These are phyloP conservation scores for Bjerkandera adusta DNA, from an alignment of 1,284 basidiomycete genomes.

Conservation along the genomic window DNA sequence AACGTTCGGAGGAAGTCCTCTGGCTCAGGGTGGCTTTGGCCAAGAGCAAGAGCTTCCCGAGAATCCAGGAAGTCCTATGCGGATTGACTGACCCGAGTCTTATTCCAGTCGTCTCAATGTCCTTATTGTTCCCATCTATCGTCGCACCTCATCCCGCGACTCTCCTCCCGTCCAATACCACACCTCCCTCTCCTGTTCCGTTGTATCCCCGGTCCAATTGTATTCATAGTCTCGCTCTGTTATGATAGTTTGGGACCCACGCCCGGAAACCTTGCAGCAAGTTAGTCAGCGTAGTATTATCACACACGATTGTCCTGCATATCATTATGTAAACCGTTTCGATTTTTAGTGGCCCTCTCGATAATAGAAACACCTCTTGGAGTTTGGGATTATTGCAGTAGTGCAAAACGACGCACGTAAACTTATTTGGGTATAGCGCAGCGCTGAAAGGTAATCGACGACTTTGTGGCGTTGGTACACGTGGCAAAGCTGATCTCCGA, in stretches of 20 bases:
- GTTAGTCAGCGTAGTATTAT: too few species aligned
- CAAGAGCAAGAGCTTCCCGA: constrained; percentile 16
- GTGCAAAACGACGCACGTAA: too few species aligned
- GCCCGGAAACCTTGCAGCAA: background rate
- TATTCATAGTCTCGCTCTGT: background rate
- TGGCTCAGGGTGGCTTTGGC: constrained; percentile 14
- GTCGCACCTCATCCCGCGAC: background rate
- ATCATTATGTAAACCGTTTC: too few species aligned
- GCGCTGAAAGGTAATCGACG: too few species aligned
- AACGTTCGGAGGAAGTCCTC: constrained; percentile 22
- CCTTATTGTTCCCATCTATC: background rate
- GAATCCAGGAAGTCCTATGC: constrained; percentile 29
- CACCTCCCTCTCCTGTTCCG: background rate
- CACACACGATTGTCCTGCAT: too few species aligned
- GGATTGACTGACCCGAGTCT: constrained; percentile 22
- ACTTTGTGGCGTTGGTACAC: too few species aligned
- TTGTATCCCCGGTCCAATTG: background rate
- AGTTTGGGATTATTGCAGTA: too few species aligned
- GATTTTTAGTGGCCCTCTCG: too few species aligned
- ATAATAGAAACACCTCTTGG: too few species aligned
- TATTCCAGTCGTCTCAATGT: background rate
- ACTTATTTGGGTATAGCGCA: too few species aligned
- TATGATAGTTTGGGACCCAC: background rate
- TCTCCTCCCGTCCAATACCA: background rate
- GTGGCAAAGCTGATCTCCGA: too few species aligned